These are phyloP conservation scores for Trypanosoma grayi DNA, from an alignment of 208 protist species.

Conservation along the genomic window DNA sequence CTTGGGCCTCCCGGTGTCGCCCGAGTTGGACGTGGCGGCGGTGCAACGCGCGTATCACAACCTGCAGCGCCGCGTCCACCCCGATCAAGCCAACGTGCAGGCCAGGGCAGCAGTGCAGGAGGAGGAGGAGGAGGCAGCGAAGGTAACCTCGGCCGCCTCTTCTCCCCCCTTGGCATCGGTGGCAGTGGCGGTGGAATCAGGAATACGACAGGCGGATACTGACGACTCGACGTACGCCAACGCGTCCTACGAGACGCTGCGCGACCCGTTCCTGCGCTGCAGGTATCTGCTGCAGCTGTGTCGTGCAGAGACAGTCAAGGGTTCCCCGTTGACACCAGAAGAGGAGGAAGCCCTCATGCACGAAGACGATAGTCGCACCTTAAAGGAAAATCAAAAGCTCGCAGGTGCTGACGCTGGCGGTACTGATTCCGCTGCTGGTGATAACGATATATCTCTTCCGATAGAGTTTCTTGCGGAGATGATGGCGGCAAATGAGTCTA, in stretches of 20 bases:
- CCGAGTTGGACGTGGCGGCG: slow-evolving; percentile 42
- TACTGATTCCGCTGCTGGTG: no score
- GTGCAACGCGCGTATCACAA: slow-evolving; percentile 76
- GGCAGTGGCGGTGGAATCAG: not conserved
- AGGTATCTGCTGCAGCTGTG: slow-evolving; percentile 62
- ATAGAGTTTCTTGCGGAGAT: slow-evolving; percentile 77
- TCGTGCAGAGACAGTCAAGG: slow-evolving; percentile 41
- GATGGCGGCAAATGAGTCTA: slow-evolving; percentile 68
- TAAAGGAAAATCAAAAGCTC: slow-evolving; percentile 22
- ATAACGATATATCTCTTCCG: slow-evolving; percentile 30
- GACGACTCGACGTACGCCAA: slow-evolving; percentile 72
- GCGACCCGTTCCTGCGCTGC: slow-evolving; percentile 73
- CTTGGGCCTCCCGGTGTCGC: slow-evolving; percentile 45
- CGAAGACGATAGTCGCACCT: slow-evolving; percentile 43
- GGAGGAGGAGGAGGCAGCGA: slow-evolving; percentile 1
- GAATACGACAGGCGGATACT: slow-evolving; percentile 1
- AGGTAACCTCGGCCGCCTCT: not conserved
- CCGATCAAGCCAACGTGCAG: slow-evolving; percentile 65
- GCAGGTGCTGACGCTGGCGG: slow-evolving; percentile 20
- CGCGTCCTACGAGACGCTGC: slow-evolving; percentile 67
- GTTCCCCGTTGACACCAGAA: slow-evolving; percentile 31
- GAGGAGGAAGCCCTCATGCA: slow-evolving; percentile 65
- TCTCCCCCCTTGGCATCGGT: not conserved
- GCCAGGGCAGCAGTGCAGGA: slow-evolving; percentile 15
- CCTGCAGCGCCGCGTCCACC: slow-evolving; percentile 76